A percentile compares a stretch with the other conserved stretches of the same genome.
These are phyloP conservation scores for Cryptosporidium canis DNA, from an alignment of 169 alveolate genomes.

Conservation along the genomic window DNA sequence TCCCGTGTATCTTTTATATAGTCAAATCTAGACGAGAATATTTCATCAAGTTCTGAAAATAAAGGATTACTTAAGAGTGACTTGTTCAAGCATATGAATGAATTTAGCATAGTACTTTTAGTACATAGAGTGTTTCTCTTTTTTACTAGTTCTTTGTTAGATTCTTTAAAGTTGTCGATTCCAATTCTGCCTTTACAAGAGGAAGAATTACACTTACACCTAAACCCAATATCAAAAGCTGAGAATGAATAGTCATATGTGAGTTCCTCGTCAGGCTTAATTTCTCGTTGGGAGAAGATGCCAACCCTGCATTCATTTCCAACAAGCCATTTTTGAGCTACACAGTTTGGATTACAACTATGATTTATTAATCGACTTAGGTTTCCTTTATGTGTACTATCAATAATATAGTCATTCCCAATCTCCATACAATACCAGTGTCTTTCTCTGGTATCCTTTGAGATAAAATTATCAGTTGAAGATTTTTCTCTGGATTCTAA, in stretches of 20 bases:
- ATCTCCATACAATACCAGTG: conserved; percentile 89
- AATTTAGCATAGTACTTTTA: background rate
- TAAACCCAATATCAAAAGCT: conserved; percentile 65
- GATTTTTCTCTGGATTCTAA: conserved; percentile 69
- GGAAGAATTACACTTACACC: conserved; percentile 53
- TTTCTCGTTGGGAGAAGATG: conserved; percentile 92
- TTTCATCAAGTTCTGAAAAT: background rate
- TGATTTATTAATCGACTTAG: conserved; percentile 96
- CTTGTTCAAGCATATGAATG: conserved; percentile 8
- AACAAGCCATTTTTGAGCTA: conserved; percentile 94
- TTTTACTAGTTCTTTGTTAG: conserved; percentile 4
- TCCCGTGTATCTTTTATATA: background rate
- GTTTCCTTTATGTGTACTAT: conserved; percentile 95
- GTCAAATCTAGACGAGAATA: background rate
- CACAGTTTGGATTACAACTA: conserved; percentile 97
- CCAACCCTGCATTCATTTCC: conserved; percentile 95
- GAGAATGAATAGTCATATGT: conserved; percentile 90
- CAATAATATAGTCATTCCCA: conserved; percentile 90
- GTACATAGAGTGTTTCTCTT: conserved; percentile 29
- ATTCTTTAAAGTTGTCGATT: conserved; percentile 31
- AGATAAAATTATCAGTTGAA: conserved; percentile 26
- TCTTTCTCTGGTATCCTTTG: conserved; percentile 14
- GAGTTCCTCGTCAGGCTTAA: conserved; percentile 93
- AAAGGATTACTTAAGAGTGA: conserved; percentile 29
- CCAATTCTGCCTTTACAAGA: conserved; percentile 61